Percentiles rank a stretch among this genome's conserved stretches.
phyloP scores from a whole-genome alignment of 495 filamentous ascomycete species.

The Penicillium flavigenum region DNA sequence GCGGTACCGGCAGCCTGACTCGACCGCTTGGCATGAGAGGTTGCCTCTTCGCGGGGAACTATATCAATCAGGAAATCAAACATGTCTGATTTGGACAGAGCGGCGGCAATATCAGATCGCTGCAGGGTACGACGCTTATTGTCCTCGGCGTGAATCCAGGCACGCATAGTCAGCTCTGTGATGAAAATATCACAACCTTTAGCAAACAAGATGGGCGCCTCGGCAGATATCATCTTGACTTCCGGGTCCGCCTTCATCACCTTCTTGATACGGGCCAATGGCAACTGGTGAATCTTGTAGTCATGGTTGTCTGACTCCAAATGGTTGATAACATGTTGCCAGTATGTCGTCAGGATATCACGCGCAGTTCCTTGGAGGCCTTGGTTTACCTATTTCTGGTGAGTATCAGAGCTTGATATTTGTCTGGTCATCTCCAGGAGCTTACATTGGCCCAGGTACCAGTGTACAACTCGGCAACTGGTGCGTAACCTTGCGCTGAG shows the following conservation, averaged over 20 bases:
- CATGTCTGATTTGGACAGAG: constrained; percentile 96
- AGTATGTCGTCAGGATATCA: constrained; percentile 96
- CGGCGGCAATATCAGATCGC: constrained; percentile 92
- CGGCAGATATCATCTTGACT: constrained; percentile 99
- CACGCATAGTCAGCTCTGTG: constrained; percentile 97
- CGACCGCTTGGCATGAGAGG: constrained; percentile 75
- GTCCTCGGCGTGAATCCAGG: constrained; percentile 99
- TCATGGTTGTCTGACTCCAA: constrained; percentile 94
- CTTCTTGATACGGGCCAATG: constrained; percentile 96
- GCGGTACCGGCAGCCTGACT: constrained; percentile 58
- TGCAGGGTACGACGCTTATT: constrained; percentile 97
- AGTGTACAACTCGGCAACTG: constrained; percentile 82
- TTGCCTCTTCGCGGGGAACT: constrained; percentile 90
- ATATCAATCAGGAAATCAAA: constrained; percentile 99
- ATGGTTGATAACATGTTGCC: constrained; percentile 95
- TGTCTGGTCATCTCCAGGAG: constrained; percentile 7
- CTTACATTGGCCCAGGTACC: constrained; percentile 93
- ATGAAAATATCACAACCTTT: constrained; percentile 99
- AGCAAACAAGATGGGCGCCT: constrained; percentile 95
- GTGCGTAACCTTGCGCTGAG: constrained; percentile 74
- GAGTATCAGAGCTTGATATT: constrained; percentile 17
- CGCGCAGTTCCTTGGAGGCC: constrained; percentile 89
- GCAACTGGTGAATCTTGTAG: constrained; percentile 95
- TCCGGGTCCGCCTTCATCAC: constrained; percentile 99
- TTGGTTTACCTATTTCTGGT: constrained; percentile 74